phyloP scores from a whole-genome alignment of 2,329 filamentous ascomycete genomes.

The Trichoderma sp. region DNA sequence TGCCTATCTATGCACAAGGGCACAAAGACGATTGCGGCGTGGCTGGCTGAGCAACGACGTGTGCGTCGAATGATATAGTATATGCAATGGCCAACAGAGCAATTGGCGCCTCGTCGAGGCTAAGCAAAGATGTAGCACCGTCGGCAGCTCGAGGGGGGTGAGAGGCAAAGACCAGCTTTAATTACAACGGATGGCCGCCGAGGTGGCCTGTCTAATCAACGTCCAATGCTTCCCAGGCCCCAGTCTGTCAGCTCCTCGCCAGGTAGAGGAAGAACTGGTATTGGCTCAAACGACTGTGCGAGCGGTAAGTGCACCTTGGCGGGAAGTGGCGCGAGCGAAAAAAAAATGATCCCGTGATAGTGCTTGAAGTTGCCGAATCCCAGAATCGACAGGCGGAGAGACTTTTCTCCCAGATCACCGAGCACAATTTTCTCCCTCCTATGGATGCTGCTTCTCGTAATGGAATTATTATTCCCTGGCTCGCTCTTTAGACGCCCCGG shows the following conservation, averaged over 20 bases:
- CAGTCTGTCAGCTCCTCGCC: conserved; percentile 26
- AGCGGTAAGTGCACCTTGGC: conserved; percentile 26
- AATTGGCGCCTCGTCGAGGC: conserved; percentile 18
- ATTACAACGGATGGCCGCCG: conserved; percentile 4
- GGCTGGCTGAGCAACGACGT: conserved; percentile 1
- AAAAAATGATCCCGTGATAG: conserved; percentile 25
- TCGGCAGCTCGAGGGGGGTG: conserved; percentile 6
- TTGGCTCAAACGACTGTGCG: conserved; percentile 16
- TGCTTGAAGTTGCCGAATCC: conserved; percentile 18
- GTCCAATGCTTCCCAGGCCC: conserved; percentile 12
- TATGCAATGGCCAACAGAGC: conserved; percentile 11
- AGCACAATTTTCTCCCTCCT: neutral
- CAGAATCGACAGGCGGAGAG: conserved; percentile 24
- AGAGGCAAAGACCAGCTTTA: conserved; percentile 8
- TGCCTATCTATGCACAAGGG: conserved; percentile 27
- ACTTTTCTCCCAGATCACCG: neutral
- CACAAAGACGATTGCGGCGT: neutral
- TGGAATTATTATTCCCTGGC: neutral
- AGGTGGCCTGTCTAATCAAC: conserved; percentile 13
- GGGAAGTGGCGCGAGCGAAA: conserved; percentile 20
- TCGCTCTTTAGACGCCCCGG: neutral
- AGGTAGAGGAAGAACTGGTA: conserved; percentile 6
- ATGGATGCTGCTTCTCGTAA: neutral
- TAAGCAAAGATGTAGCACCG: neutral
- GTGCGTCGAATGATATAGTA: neutral